Conservation (phyloP, 2,329 filamentous ascomycete genomes). For the Cercospora zeina region DNA sequence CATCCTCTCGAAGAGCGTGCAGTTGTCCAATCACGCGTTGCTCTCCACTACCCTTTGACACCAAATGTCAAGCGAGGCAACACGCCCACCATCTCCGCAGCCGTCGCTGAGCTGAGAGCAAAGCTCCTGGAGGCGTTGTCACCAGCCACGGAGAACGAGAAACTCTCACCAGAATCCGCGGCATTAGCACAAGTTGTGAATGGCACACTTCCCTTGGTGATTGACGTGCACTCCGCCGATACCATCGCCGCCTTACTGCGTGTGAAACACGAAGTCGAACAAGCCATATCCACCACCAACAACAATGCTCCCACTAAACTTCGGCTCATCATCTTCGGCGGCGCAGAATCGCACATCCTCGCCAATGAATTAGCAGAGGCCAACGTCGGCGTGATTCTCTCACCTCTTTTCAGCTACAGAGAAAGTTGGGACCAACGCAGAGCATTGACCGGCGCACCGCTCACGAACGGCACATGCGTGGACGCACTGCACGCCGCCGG, state of each 20-base stretch:
- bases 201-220: conserved; percentile 56
- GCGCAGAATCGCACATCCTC: conserved; percentile 62
- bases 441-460: conserved; percentile 62
- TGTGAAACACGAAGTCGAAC: conserved; percentile 60
- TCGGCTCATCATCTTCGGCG: conserved; percentile 61
- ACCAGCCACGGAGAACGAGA: conserved; percentile 33
- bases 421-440: conserved; percentile 62
- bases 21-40: conserved; percentile 44
- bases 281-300: conserved; percentile 29
- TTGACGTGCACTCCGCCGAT: conserved; percentile 64
- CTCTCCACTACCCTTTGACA: conserved; percentile 55
- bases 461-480: conserved; percentile 64
- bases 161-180: conserved; percentile 54
- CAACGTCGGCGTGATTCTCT: conserved; percentile 60
- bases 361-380: conserved; percentile 60
- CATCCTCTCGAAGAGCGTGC: conserved; percentile 40
- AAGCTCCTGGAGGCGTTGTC: conserved; percentile 57
- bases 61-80: conserved; percentile 48
- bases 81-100: conserved; percentile 56
- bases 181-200: conserved; percentile 49
- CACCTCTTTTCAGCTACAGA: conserved; percentile 59
- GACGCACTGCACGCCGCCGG: conserved; percentile 61
- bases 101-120: conserved; percentile 54
- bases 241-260: conserved; percentile 60
- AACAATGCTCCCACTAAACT: conserved; percentile 38